Evolutionary conservation across 768 basidiomycete genomes (phyloP), one percentile per base, ranked within the genome.

Genomic region (Lentinula boryana): DNA sequence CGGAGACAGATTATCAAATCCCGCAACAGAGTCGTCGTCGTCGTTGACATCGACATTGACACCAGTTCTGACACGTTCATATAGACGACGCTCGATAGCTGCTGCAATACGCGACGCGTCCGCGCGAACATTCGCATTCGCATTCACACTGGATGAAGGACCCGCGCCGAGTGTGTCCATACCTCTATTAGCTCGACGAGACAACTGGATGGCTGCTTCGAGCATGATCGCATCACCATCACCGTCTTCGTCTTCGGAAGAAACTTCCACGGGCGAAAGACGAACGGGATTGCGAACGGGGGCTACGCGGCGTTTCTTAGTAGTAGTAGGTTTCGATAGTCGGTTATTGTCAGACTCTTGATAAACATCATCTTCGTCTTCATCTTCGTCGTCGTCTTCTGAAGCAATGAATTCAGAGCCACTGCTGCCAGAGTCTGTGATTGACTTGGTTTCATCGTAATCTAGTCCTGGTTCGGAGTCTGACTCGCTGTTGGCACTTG

Each of bases 321-420:
- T 1, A 0, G 23, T 1, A 23, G 23, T 23, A 23, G 23, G 23
- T 23, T 23, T 23, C 2, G 23, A 23, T 23, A 23, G 23, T 23
- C 2, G 23, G 23, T 23, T 23, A 3, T 23, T 23, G 23, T 23
- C 3, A 23, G 23, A 23, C 3, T 23, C 23, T 2, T 23, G 23
- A 23, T 23, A 23, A 23, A 23, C 23, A 23, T 23, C 23, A 3
- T 23, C 23, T 23, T 23, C 3, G 23, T 2, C 23, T 1, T 1
- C 0, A 3, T 23, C 63, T 53, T 64, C 68, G 23, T 60, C 62
- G 2, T 51, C 57, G 51, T 59, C 63, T 2, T 63, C 62, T 27
- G 79, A 78, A 3, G 62, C 74, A 44, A 81, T 74, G 63, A 86
- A 89, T 60, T 87, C 87, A 43, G 88, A 89, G 31, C 78, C 85